Conservation (phyloP, 768 basidiomycete genomes). For the Daedaleopsis nitida region DNA sequence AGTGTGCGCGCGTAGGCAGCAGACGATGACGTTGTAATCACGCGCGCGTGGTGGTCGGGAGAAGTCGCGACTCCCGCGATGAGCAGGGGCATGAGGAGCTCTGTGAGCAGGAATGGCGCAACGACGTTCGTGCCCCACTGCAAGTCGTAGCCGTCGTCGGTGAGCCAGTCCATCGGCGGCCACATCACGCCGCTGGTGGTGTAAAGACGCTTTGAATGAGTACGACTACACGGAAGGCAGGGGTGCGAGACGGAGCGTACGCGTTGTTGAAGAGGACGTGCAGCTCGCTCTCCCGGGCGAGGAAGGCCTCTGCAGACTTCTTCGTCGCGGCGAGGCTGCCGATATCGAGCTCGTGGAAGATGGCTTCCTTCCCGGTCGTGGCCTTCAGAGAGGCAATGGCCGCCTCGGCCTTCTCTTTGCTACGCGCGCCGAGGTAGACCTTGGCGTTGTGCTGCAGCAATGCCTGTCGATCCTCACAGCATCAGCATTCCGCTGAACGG, state of each 20-base stretch:
- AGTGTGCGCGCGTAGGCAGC: conserved; percentile 36
- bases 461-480: conserved; percentile 33
- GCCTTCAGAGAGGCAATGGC: conserved; percentile 56
- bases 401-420: conserved; percentile 42
- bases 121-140: conserved; percentile 60
- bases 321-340: conserved; percentile 39
- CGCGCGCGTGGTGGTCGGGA: conserved; percentile 45
- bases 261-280: conserved; percentile 57
- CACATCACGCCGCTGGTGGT: conserved; percentile 54
- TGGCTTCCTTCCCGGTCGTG: conserved; percentile 43
- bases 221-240: neutral
- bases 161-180: conserved; percentile 41
- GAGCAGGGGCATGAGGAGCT: conserved; percentile 51
- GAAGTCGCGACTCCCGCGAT: conserved; percentile 41
- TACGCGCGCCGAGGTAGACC: conserved; percentile 63
- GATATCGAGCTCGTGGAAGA: conserved; percentile 50
- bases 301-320: conserved; percentile 40
- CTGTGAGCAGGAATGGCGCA: conserved; percentile 37
- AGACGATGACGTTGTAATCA: conserved; percentile 50
- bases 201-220: too few relatives aligned
- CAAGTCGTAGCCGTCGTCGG: conserved; percentile 52
- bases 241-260: conserved; percentile 12
- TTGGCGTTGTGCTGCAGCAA: conserved; percentile 62
- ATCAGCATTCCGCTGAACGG: neutral
- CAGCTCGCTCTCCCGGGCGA: conserved; percentile 46